phyloP scores from a whole-genome alignment of 2,329 filamentous ascomycete species.

The Gaeumannomyces sp. region DNA sequence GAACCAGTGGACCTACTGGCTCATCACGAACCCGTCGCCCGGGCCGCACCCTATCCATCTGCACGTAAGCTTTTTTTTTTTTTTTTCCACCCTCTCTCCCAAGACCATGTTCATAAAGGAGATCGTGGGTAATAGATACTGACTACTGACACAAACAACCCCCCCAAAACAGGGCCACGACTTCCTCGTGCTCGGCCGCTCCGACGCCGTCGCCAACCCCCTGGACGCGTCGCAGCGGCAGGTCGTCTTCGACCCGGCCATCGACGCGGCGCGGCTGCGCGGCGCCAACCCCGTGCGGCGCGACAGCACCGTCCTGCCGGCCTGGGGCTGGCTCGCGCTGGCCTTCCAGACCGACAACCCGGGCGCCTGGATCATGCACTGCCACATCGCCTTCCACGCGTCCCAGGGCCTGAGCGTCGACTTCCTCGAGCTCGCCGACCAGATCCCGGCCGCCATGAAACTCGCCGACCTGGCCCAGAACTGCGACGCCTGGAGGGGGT shows the following conservation, averaged over 20 bases:
- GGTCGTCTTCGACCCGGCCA: conserved; percentile 20
- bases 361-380: conserved; percentile 43
- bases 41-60: conserved; percentile 22
- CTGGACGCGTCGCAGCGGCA: conserved; percentile 12
- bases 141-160: not conserved
- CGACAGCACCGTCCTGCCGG: conserved; percentile 40
- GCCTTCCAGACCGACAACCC: conserved; percentile 45
- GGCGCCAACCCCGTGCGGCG: conserved; percentile 38
- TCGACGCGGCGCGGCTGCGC: conserved; percentile 25
- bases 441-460: conserved; percentile 13
- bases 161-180: conserved; percentile 19
- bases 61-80: conserved; percentile 17
- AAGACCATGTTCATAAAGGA: not conserved
- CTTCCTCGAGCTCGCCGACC: conserved; percentile 34
- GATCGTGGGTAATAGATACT: not conserved
- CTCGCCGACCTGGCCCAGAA: conserved; percentile 9
- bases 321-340: conserved; percentile 38
- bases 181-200: conserved; percentile 17
- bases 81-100: not conserved
- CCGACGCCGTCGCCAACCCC: conserved; percentile 11
- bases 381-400: conserved; percentile 46
- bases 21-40: conserved; percentile 23
- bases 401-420: conserved; percentile 43
- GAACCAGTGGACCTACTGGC: conserved; percentile 24
- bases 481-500: conserved; percentile 14